Conservation (phyloP, 2,329 filamentous ascomycete species). For the Alternaria sp. region DNA sequence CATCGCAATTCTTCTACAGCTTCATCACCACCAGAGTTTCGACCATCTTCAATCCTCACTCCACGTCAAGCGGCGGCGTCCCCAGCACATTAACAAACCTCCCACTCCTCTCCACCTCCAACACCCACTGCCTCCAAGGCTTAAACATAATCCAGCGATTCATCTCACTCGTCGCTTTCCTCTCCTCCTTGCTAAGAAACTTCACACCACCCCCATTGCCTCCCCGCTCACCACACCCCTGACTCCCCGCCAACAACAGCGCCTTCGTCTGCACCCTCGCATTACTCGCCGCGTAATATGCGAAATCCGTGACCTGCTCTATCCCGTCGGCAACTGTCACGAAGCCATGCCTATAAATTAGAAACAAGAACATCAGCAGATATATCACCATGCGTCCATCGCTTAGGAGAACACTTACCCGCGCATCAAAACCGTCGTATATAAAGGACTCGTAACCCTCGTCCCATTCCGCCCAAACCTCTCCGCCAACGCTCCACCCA, state of each 20-base stretch:
- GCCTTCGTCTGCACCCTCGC: conserved; percentile 49
- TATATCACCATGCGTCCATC: not conserved
- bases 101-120: conserved; percentile 41
- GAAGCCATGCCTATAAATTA: conserved; percentile 43
- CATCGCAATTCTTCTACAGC: not conserved
- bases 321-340: conserved; percentile 41
- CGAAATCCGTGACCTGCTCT: conserved; percentile 48
- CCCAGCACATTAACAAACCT: conserved; percentile 44
- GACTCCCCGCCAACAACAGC: conserved; percentile 24
- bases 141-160: conserved; percentile 40
- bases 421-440: conserved; percentile 45
- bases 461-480: conserved; percentile 27
- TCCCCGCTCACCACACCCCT: too few species aligned
- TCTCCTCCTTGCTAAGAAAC: conserved; percentile 42
- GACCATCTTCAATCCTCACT: not conserved
- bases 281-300: conserved; percentile 44
- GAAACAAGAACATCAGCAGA: not conserved
- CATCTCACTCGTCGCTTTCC: conserved; percentile 42
- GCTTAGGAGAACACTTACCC: conserved; percentile 16
- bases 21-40: not conserved
- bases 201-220: conserved; percentile 1
- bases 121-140: conserved; percentile 50
- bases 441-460: conserved; percentile 25
- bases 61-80: conserved; percentile 7
- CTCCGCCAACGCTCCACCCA: conserved; percentile 30